These are phyloP conservation scores for Kuraishia molischiana DNA, from an alignment of 805 yeast species.

Conservation along the genomic window DNA sequence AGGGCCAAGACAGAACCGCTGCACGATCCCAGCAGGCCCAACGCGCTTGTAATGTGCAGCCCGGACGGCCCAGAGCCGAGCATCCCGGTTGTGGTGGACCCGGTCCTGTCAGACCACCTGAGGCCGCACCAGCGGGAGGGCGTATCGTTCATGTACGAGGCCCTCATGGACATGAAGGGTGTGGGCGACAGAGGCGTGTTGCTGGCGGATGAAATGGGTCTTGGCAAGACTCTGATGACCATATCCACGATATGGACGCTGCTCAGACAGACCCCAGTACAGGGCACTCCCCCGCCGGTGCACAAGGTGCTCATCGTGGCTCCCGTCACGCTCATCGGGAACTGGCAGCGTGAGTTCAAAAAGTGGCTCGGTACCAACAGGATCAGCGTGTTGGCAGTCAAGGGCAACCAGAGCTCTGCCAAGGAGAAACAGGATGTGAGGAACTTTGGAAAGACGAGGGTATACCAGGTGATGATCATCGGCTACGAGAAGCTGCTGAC, in stretches of 20 bases:
- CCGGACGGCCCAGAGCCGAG: conserved; percentile 3
- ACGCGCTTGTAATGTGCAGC: conserved; percentile 33
- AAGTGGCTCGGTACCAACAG: conserved; percentile 75
- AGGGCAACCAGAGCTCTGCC: conserved; percentile 34
- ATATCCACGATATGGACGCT: conserved; percentile 81
- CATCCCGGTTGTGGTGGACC: conserved; percentile 50
- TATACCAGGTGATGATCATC: conserved; percentile 73
- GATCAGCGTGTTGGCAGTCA: conserved; percentile 57
- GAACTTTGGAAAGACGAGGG: conserved; percentile 55
- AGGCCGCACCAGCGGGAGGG: conserved; percentile 87
- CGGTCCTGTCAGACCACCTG: conserved; percentile 37
- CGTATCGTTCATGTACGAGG: conserved; percentile 69
- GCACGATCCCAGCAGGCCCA: conserved; percentile 23
- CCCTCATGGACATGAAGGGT: conserved; percentile 58
- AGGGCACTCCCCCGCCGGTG: conserved; percentile 25
- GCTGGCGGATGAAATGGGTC: conserved; percentile 96
- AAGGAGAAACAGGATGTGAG: conserved; percentile 49
- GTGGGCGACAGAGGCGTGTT: conserved; percentile 58
- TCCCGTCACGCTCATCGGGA: conserved; percentile 80
- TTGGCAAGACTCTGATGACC: conserved; percentile 84
- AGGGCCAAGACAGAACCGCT: conserved; percentile 18
- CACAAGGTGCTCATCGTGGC: conserved; percentile 71
- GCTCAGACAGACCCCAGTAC: conserved; percentile 50
- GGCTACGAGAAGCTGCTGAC: conserved; percentile 78
- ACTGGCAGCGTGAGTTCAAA: conserved; percentile 82